Conservation (phyloP, 495 filamentous ascomycete species). For the Pseudevernia furfuracea region DNA sequence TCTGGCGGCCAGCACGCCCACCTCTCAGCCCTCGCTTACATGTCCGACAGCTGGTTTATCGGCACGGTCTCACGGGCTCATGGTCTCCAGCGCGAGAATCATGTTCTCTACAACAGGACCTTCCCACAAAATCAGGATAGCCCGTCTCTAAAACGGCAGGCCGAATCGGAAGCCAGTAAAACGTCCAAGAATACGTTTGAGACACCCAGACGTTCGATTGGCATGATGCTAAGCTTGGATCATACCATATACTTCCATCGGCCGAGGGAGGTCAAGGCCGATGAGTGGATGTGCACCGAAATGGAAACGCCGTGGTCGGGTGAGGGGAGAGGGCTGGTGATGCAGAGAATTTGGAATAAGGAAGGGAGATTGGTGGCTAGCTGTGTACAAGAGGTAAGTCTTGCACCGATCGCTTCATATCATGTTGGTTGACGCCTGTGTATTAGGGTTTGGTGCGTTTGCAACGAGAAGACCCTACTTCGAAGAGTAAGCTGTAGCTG, state of each 20-base stretch:
- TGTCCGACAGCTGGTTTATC: constrained; percentile 87
- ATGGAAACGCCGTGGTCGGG: constrained; percentile 92
- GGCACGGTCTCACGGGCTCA: constrained; percentile 77
- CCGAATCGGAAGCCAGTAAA: background rate
- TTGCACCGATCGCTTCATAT: background rate
- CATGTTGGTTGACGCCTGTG: background rate
- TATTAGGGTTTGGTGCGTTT: constrained; percentile 47
- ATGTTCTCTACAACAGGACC: constrained; percentile 2
- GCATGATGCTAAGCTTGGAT: constrained; percentile 96
- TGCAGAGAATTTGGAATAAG: constrained; percentile 77
- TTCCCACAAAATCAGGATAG: background rate
- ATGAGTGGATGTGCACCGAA: constrained; percentile 92
- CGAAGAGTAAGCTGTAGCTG: constrained; percentile 21
- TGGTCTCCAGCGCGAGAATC: constrained; percentile 55
- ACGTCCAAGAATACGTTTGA: constrained; percentile 12
- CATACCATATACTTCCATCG: constrained; percentile 94
- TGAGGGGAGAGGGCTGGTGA: constrained; percentile 78
- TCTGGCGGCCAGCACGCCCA: constrained; percentile 72
- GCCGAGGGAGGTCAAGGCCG: constrained; percentile 66
- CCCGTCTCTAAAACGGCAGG: background rate
- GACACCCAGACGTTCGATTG: constrained; percentile 46
- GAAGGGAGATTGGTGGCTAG: constrained; percentile 79
- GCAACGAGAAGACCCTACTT: constrained; percentile 30
- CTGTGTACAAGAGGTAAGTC: constrained; percentile 67
- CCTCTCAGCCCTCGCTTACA: constrained; percentile 80